A percentile compares a stretch with the other conserved stretches of the same genome.
Conservation (phyloP, 306 rosid genomes). For the Cotoneaster glaucophyllus region DNA sequence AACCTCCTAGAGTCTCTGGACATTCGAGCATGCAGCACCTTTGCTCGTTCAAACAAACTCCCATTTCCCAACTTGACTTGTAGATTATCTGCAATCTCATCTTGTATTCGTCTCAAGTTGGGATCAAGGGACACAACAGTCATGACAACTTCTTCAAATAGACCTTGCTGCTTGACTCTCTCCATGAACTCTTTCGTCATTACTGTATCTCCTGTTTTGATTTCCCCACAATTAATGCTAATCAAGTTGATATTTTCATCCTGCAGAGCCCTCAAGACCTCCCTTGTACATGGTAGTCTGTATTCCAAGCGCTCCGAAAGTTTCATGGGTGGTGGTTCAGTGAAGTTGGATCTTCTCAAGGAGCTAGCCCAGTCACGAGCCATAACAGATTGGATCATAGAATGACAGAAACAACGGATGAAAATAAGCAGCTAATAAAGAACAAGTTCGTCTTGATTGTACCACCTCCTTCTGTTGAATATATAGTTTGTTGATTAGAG, state of each 20-base stretch:
- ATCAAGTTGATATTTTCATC: background rate
- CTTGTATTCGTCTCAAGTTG: slow-evolving; percentile 2
- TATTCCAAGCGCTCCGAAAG: background rate
- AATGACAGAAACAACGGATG: background rate
- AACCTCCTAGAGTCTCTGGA: background rate
- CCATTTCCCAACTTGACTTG: background rate
- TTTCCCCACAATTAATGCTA: background rate
- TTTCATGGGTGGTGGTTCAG: background rate
- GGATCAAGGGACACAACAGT: background rate
- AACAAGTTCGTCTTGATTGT: background rate
- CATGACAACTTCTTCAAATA: slow-evolving; percentile 8
- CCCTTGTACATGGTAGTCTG: background rate
- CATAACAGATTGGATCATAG: background rate
- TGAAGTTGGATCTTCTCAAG: background rate
- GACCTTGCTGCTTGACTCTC: background rate
- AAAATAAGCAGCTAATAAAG: background rate
- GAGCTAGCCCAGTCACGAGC: background rate
- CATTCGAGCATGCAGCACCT: background rate
- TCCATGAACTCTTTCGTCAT: background rate
- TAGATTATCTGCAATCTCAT: background rate
- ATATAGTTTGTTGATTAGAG: background rate
- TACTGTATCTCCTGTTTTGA: background rate
- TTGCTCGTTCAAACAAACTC: background rate
- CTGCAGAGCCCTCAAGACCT: background rate
- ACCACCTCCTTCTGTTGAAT: too few relatives aligned